Conservation (phyloP, 768 basidiomycete species). For the Inosperma sp. region DNA sequence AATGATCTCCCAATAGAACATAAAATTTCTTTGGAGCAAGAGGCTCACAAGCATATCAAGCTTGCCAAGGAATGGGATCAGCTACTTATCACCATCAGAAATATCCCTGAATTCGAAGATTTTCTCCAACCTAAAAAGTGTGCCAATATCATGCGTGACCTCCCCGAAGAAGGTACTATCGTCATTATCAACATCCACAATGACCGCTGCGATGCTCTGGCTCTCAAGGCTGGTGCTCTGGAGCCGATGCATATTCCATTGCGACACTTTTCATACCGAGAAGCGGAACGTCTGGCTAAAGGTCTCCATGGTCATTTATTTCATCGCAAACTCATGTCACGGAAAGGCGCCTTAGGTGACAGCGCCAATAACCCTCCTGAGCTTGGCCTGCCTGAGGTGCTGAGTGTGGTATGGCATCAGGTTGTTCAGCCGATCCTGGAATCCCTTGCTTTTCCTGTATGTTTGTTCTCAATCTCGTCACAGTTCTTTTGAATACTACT, state of each 20-base stretch:
- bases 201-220: conserved; percentile 23
- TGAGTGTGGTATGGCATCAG: conserved; percentile 4
- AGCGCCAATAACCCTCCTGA: neutral
- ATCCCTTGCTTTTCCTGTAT: conserved; percentile 2
- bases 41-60: conserved; percentile 10
- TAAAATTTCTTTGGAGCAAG: conserved; percentile 14
- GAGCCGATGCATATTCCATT: conserved; percentile 12
- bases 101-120: conserved; percentile 16
- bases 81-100: conserved; percentile 12
- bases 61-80: conserved; percentile 20
- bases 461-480: neutral
- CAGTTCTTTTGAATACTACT: too few species aligned
- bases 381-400: neutral
- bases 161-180: conserved; percentile 16
- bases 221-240: conserved; percentile 6
- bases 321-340: neutral
- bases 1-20: conserved; percentile 2
- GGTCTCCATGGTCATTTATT: neutral
- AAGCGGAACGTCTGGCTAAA: neutral
- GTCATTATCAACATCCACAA: conserved; percentile 21
- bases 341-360: neutral
- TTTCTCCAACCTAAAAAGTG: conserved; percentile 17
- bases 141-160: conserved; percentile 2
- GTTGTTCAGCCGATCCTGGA: conserved; percentile 10
- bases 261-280: conserved; percentile 1